Conservation (phyloP, 2,329 filamentous ascomycete species). For the Diaporthe sp. region DNA sequence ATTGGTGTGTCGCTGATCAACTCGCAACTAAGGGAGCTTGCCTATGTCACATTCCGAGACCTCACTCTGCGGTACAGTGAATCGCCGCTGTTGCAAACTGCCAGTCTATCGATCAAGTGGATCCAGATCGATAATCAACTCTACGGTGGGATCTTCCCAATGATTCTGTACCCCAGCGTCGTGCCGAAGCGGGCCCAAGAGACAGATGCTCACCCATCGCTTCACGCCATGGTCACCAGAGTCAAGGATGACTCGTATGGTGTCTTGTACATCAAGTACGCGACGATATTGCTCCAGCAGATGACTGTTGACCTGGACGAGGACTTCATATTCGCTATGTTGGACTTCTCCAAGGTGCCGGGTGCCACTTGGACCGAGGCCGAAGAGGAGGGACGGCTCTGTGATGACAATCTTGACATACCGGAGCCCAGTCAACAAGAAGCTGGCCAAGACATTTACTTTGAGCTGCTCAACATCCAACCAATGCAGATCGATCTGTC, state of each 20-base stretch:
- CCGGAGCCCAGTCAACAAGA: slow-evolving; percentile 91
- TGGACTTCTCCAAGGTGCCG: slow-evolving; percentile 95
- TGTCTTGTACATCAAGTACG: slow-evolving; percentile 98
- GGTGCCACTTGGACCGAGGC: slow-evolving; percentile 87
- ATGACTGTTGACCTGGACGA: slow-evolving; percentile 99
- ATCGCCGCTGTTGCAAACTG: slow-evolving; percentile 92
- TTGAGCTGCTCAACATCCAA: slow-evolving; percentile 95
- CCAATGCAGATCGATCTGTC: slow-evolving; percentile 98
- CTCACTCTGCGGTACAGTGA: slow-evolving; percentile 93
- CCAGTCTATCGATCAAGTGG: slow-evolving; percentile 95
- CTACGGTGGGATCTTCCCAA: slow-evolving; percentile 97
- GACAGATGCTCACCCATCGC: slow-evolving; percentile 94
- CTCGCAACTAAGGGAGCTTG: slow-evolving; percentile 88
- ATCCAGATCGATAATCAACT: slow-evolving; percentile 99
- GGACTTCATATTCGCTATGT: slow-evolving; percentile 95
- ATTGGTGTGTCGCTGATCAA: slow-evolving; percentile 96
- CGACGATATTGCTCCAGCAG: slow-evolving; percentile 91
- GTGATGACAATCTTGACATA: slow-evolving; percentile 90
- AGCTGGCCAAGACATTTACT: slow-evolving; percentile 94
- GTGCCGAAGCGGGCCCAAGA: slow-evolving; percentile 97
- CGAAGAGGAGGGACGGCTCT: slow-evolving; percentile 86
- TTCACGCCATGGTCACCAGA: slow-evolving; percentile 90
- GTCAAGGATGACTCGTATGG: slow-evolving; percentile 99
- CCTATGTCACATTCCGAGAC: slow-evolving; percentile 93
- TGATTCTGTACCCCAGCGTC: slow-evolving; percentile 96